Evolutionary conservation across 2,329 filamentous ascomycete genomes (phyloP).

Genomic region (Penicillium hordei): DNA sequence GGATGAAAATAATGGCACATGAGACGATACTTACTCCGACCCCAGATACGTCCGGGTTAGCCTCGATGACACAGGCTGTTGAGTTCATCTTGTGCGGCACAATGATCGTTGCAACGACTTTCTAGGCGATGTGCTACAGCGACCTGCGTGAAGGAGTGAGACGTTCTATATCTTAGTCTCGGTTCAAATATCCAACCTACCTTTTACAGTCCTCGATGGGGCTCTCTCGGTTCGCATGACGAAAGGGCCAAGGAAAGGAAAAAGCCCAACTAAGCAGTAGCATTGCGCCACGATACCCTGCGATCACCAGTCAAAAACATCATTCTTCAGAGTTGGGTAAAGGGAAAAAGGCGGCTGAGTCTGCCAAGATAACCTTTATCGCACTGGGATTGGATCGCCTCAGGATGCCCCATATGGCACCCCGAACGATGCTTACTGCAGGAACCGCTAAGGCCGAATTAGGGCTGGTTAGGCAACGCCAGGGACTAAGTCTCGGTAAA

Average conservation of each 20-base stretch:
- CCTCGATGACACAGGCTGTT: constrained; percentile 16
- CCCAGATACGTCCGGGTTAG: constrained; percentile 19
- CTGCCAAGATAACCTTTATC: not conserved
- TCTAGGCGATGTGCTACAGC: not conserved
- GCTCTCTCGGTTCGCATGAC: not conserved
- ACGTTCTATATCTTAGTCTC: not conserved
- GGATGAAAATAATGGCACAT: not conserved
- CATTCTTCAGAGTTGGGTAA: not conserved
- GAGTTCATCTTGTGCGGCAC: constrained; percentile 12
- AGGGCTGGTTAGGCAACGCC: not conserved
- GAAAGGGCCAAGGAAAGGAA: not conserved
- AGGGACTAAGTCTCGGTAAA: constrained; percentile 11
- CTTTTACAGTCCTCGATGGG: not conserved
- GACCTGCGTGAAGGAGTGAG: not conserved
- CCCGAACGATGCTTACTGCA: constrained; percentile 14
- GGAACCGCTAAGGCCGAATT: constrained; percentile 1
- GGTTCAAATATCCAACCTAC: not conserved
- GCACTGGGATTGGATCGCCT: constrained; percentile 13
- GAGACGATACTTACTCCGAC: constrained; percentile 13
- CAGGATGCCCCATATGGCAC: constrained; percentile 6
- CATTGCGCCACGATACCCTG: constrained; percentile 4
- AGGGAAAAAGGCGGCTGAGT: not conserved
- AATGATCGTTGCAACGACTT: not conserved
- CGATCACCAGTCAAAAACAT: not conserved
- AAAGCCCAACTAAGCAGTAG: not conserved